Evolutionary conservation across 805 yeast species (phyloP).

Genomic region (Candida tibetensis): DNA sequence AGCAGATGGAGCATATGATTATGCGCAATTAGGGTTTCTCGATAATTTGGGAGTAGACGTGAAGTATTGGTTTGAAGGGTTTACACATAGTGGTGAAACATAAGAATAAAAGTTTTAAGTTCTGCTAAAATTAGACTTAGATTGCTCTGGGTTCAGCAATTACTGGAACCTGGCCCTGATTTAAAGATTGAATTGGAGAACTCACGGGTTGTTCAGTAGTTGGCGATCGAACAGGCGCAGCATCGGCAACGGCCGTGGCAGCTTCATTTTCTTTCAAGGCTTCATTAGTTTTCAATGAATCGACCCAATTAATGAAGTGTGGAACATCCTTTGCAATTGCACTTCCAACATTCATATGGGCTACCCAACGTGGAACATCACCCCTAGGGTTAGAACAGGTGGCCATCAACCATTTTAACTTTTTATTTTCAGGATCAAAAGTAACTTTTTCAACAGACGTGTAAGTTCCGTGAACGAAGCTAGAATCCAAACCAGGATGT

Average conservation of each 20-base stretch:
- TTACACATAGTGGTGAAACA: constrained; percentile 18
- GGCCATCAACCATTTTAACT: constrained; percentile 37
- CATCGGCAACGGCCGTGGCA: not conserved
- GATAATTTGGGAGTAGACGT: constrained; percentile 44
- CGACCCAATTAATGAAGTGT: constrained; percentile 31
- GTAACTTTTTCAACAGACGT: constrained; percentile 35
- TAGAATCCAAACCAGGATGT: constrained; percentile 11
- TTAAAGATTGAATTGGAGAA: too few relatives aligned
- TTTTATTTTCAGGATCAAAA: constrained; percentile 16
- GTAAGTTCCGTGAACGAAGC: constrained; percentile 30
- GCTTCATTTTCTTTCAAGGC: constrained; percentile 1
- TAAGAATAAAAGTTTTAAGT: constrained; percentile 2
- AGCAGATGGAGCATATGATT: constrained; percentile 26
- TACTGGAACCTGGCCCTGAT: too few relatives aligned
- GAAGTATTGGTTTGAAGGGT: constrained; percentile 37
- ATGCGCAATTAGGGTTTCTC: constrained; percentile 34
- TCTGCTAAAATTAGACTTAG: not conserved
- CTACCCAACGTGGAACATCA: constrained; percentile 35
- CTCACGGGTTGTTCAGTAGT: too few relatives aligned
- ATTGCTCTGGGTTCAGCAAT: not conserved
- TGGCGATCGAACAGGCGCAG: not conserved
- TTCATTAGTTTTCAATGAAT: constrained; percentile 2
- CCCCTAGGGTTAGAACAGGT: constrained; percentile 42
- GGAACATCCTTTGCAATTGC: constrained; percentile 44
- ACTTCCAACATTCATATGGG: constrained; percentile 25